These are phyloP conservation scores for Auriscalpium orientale DNA, from an alignment of 768 basidiomycete genomes.

Conservation along the genomic window DNA sequence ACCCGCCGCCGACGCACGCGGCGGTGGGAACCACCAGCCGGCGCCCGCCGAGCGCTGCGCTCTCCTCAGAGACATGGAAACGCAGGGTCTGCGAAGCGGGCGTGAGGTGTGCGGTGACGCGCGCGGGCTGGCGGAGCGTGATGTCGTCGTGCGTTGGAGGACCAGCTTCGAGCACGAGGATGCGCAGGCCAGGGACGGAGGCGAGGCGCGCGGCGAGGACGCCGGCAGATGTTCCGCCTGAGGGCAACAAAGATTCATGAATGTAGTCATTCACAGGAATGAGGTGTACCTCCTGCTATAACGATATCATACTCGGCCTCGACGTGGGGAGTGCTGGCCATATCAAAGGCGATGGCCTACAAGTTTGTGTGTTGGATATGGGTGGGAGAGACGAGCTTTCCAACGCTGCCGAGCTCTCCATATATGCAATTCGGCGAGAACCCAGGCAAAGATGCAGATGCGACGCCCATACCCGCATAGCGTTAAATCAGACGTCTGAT, in stretches of 20 bases:
- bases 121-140: conserved; percentile 46
- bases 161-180: conserved; percentile 57
- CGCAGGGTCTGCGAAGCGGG: conserved; percentile 36
- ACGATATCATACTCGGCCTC: conserved; percentile 7
- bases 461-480: too few species aligned
- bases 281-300: conserved; percentile 13
- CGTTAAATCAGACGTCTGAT: too few species aligned
- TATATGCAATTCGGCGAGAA: too few species aligned
- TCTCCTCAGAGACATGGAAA: conserved; percentile 31
- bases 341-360: too few species aligned
- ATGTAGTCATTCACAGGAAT: not conserved
- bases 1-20: conserved; percentile 54
- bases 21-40: conserved; percentile 36
- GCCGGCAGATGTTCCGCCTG: conserved; percentile 45
- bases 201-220: conserved; percentile 50
- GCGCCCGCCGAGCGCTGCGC: conserved; percentile 40
- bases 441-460: too few species aligned
- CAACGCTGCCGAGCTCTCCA: too few species aligned
- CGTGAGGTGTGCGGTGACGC: conserved; percentile 35
- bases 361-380: too few species aligned
- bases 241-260: not conserved
- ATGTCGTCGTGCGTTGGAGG: conserved; percentile 39
- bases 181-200: conserved; percentile 45
- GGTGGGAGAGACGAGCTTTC: too few species aligned
- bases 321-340: too few species aligned